These are phyloP conservation scores for Dactylellina cionopaga DNA, from an alignment of 2,329 filamentous ascomycete species.

Conservation along the genomic window DNA sequence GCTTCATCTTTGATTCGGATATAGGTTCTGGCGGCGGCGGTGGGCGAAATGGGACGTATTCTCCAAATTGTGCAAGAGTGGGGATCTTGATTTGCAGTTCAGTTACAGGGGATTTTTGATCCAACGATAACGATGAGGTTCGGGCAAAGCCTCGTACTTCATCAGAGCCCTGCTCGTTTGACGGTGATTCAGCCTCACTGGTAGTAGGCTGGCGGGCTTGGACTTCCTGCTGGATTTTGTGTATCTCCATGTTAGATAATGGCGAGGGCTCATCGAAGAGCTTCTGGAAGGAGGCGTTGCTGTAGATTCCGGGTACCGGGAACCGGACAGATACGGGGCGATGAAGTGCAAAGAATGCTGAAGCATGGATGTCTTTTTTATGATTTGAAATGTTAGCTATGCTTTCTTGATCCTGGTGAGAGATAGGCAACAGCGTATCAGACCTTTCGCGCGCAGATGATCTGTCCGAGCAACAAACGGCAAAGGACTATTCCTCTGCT, in stretches of 20 bases:
- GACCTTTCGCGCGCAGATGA: slow-evolving; percentile 42
- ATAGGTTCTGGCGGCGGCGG: slow-evolving; percentile 79
- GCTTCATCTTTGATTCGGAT: slow-evolving; percentile 58
- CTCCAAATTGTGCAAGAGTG: slow-evolving; percentile 74
- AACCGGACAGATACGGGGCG: slow-evolving; percentile 89
- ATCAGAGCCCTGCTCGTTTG: slow-evolving; percentile 65
- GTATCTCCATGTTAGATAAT: slow-evolving; percentile 62
- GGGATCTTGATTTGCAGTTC: slow-evolving; percentile 71
- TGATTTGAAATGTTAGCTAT: background rate
- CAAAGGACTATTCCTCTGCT: slow-evolving; percentile 29
- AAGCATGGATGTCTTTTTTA: slow-evolving; percentile 79
- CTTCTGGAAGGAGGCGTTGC: slow-evolving; percentile 79
- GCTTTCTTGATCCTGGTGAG: background rate
- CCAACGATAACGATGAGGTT: slow-evolving; percentile 56
- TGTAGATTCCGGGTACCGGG: slow-evolving; percentile 77
- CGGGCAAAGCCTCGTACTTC: slow-evolving; percentile 65
- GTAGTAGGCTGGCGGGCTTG: slow-evolving; percentile 66
- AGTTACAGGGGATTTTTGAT: slow-evolving; percentile 64
- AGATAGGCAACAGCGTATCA: background rate
- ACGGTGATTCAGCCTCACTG: slow-evolving; percentile 53
- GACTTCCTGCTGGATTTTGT: slow-evolving; percentile 69
- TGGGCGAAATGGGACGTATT: slow-evolving; percentile 81
- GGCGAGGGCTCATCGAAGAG: slow-evolving; percentile 75
- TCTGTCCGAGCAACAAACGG: slow-evolving; percentile 48
- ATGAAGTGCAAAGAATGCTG: slow-evolving; percentile 95